Conservation (phyloP, 2,329 filamentous ascomycete species). For the Calonectria multiphialidica region DNA sequence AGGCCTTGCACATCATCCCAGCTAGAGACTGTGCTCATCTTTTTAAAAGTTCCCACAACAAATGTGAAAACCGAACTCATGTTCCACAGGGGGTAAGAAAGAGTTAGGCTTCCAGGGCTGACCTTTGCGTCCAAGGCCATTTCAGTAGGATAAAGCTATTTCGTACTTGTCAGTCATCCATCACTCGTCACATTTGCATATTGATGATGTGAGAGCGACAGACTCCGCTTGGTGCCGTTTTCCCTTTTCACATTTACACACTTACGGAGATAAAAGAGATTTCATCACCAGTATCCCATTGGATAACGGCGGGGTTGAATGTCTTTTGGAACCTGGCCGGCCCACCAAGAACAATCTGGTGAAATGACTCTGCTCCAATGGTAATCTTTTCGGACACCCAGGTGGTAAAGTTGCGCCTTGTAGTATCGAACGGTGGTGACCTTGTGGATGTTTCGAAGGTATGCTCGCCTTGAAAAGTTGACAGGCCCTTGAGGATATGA, state of each 20-base stretch:
- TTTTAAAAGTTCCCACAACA: slow-evolving; percentile 59
- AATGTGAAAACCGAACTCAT: slow-evolving; percentile 63
- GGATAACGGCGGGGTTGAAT: slow-evolving; percentile 71
- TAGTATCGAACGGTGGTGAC: slow-evolving; percentile 69
- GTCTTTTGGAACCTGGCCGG: slow-evolving; percentile 60
- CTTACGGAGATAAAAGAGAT: slow-evolving; percentile 45
- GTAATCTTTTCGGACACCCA: slow-evolving; percentile 69
- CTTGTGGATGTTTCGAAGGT: slow-evolving; percentile 64
- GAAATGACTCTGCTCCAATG: slow-evolving; percentile 71
- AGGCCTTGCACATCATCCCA: slow-evolving; percentile 64
- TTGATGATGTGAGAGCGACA: neutral
- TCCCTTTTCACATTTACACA: neutral
- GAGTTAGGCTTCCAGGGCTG: slow-evolving; percentile 49
- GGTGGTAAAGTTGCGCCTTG: slow-evolving; percentile 69
- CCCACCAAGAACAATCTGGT: slow-evolving; percentile 69
- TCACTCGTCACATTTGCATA: neutral
- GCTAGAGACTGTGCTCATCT: slow-evolving; percentile 55
- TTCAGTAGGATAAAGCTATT: slow-evolving; percentile 53
- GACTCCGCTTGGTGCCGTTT: too few species aligned
- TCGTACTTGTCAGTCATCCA: slow-evolving; percentile 49
- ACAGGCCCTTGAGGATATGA: slow-evolving; percentile 54
- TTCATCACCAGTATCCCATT: slow-evolving; percentile 64
- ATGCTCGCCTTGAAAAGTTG: slow-evolving; percentile 64
- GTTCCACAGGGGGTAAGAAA: slow-evolving; percentile 67
- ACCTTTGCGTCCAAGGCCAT: slow-evolving; percentile 31